These are phyloP conservation scores for Thalassiosira mediterranea DNA, from an alignment of 352 stramenopile species.

Conservation along the genomic window DNA sequence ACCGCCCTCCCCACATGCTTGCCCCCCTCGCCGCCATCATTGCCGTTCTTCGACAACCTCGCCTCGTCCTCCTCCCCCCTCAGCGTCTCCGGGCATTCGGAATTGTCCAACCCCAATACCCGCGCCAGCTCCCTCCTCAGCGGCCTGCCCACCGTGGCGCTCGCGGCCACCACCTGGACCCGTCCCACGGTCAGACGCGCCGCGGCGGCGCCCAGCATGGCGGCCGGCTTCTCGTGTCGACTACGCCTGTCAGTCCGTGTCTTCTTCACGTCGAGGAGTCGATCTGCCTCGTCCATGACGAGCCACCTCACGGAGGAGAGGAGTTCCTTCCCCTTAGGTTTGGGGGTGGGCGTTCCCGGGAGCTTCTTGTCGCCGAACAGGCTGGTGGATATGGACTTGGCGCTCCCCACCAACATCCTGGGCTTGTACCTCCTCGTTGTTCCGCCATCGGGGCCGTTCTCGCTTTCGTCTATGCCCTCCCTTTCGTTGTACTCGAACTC, in stretches of 20 bases:
- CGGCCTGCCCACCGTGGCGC: constrained; percentile 77
- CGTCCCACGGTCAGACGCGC: constrained; percentile 67
- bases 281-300: constrained; percentile 80
- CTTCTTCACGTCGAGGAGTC: constrained; percentile 64
- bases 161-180: constrained; percentile 73
- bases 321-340: constrained; percentile 74
- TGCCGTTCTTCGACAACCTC: constrained; percentile 34
- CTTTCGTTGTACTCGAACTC: constrained; percentile 41
- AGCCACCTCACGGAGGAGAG: constrained; percentile 59
- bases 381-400: constrained; percentile 70
- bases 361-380: constrained; percentile 76
- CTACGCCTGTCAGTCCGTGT: constrained; percentile 40
- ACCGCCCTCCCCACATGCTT: constrained; percentile 68
- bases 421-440: constrained; percentile 38
- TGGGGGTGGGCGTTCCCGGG: constrained; percentile 69
- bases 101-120: constrained; percentile 74
- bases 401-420: constrained; percentile 72
- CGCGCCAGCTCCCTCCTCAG: constrained; percentile 75
- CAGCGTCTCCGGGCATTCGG: constrained; percentile 73
- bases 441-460: neutral
- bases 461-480: constrained; percentile 10
- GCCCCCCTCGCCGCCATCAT: constrained; percentile 13
- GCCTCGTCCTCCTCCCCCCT: constrained; percentile 50
- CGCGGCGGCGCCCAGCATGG: constrained; percentile 67
- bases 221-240: constrained; percentile 80